A percentile compares a stretch with the other conserved stretches of the same genome.
These are phyloP conservation scores for Chalciporus pseudorubinellus DNA, from an alignment of 768 basidiomycete genomes.

Conservation along the genomic window DNA sequence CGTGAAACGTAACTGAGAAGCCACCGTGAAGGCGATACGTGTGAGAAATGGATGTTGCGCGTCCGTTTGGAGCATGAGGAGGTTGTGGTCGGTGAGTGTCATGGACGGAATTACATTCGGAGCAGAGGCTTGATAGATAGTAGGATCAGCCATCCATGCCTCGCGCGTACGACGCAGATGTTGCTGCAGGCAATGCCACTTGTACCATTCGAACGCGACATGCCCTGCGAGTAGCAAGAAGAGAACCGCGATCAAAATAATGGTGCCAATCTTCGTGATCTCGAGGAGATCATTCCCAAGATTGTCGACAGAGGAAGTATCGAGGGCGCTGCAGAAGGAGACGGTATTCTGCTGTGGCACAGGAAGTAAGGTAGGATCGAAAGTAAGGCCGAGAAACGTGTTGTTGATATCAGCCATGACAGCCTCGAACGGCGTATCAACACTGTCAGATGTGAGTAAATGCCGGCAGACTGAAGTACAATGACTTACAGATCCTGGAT, in stretches of 20 bases:
- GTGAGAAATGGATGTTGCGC: constrained; percentile 73
- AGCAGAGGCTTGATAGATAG: constrained; percentile 41
- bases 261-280: constrained; percentile 73
- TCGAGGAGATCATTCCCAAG: constrained; percentile 77
- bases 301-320: constrained; percentile 84
- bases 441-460: constrained; percentile 37
- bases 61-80: constrained; percentile 70
- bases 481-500: constrained; percentile 63
- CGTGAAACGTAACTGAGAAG: constrained; percentile 50
- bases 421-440: constrained; percentile 84
- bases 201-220: constrained; percentile 83
- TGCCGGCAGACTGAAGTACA: background rate
- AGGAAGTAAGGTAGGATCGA: constrained; percentile 72
- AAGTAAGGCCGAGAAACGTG: constrained; percentile 70
- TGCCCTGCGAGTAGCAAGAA: constrained; percentile 71
- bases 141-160: constrained; percentile 76
- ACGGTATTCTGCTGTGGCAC: constrained; percentile 69
- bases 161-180: constrained; percentile 71
- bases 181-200: constrained; percentile 68
- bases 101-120: constrained; percentile 45
- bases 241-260: constrained; percentile 71
- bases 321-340: constrained; percentile 73
- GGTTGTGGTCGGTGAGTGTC: constrained; percentile 69
- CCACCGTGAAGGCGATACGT: constrained; percentile 55
- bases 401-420: constrained; percentile 88